These are phyloP conservation scores for Aureobasidium lini DNA, from an alignment of 2,329 filamentous ascomycete genomes.

Conservation along the genomic window DNA sequence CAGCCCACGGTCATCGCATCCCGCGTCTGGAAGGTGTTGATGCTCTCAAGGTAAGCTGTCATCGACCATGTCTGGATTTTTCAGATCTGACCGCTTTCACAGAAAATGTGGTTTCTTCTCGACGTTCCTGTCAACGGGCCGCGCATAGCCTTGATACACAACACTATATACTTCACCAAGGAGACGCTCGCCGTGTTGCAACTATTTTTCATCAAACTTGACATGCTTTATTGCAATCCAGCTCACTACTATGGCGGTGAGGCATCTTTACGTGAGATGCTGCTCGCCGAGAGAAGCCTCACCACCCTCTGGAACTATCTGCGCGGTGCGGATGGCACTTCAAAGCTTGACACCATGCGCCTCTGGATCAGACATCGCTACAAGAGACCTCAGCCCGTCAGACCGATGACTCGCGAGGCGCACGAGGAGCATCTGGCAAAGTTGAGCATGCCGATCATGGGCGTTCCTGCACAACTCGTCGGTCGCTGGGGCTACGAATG, in stretches of 20 bases:
- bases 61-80: constrained; percentile 15
- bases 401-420: background rate
- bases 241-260: constrained; percentile 44
- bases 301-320: constrained; percentile 51
- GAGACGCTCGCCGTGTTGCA: constrained; percentile 54
- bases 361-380: constrained; percentile 54
- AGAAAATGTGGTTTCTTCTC: constrained; percentile 68
- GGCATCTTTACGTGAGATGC: constrained; percentile 44
- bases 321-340: constrained; percentile 48
- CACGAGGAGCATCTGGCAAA: constrained; percentile 21
- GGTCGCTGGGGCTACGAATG: constrained; percentile 42
- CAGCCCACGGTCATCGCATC: constrained; percentile 49
- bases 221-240: constrained; percentile 61
- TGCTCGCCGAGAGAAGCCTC: constrained; percentile 32
- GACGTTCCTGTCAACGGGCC: constrained; percentile 53
- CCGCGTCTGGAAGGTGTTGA: constrained; percentile 32
- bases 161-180: constrained; percentile 48
- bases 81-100: constrained; percentile 16
- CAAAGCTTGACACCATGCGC: constrained; percentile 46
- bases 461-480: constrained; percentile 46
- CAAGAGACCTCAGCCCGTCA: constrained; percentile 19
- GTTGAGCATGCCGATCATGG: constrained; percentile 35
- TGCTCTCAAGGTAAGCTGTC: constrained; percentile 17
- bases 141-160: constrained; percentile 49
- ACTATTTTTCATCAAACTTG: constrained; percentile 63